These are phyloP conservation scores for Ceratocystis huliohia DNA, from an alignment of 2,329 filamentous ascomycete species.

Conservation along the genomic window DNA sequence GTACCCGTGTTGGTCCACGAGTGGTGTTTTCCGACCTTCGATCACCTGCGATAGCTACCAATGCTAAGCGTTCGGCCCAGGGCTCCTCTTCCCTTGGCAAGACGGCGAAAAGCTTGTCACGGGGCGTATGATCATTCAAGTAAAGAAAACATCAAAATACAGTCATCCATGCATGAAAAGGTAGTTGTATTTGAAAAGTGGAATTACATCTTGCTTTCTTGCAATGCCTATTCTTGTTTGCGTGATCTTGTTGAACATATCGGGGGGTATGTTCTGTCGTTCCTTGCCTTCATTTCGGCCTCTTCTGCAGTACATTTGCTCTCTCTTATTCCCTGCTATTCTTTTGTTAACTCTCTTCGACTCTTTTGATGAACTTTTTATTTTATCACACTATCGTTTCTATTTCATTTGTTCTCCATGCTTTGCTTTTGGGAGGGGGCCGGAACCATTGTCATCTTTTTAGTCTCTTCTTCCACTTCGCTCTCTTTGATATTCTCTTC, in stretches of 20 bases:
- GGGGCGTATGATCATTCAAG: neutral
- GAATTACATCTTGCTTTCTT: neutral
- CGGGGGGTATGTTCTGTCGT: neutral
- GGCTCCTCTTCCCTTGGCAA: neutral
- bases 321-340: neutral
- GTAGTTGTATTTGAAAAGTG: neutral
- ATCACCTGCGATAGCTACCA: neutral
- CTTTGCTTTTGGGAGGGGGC: slow-evolving; percentile 6
- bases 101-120: neutral
- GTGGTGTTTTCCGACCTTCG: neutral
- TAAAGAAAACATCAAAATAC: neutral
- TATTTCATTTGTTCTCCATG: slow-evolving; percentile 9
- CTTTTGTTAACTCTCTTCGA: neutral
- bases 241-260: neutral
- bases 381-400: slow-evolving; percentile 9
- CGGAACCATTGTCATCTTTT: slow-evolving; percentile 3
- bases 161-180: neutral
- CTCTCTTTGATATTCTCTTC: neutral
- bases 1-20: neutral
- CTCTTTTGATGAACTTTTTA: neutral
- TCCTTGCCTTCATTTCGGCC: neutral
- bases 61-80: neutral
- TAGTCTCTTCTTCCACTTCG: neutral
- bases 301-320: slow-evolving; percentile 5
- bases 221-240: neutral